These are phyloP conservation scores for Orbilia ellipsospora DNA, from an alignment of 2,329 filamentous ascomycete genomes.

Conservation along the genomic window DNA sequence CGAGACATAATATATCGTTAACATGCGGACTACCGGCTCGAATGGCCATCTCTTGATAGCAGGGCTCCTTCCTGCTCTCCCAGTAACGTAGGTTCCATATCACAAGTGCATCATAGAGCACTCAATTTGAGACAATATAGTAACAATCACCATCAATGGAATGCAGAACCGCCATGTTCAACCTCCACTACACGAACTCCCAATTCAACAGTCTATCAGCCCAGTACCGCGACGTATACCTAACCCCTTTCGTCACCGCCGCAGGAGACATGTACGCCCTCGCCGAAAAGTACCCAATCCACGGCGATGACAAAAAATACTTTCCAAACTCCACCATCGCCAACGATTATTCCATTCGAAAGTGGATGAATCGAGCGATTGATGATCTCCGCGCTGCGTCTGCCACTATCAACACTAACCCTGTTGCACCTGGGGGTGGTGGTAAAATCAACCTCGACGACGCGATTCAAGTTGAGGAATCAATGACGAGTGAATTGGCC, in stretches of 20 bases:
- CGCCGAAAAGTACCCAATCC: not conserved
- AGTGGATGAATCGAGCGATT: not conserved
- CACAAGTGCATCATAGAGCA: too few species aligned
- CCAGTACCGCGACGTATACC: conserved; percentile 5
- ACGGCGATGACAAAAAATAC: not conserved
- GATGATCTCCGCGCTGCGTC: not conserved
- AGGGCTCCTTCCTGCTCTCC: too few species aligned
- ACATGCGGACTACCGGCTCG: too few species aligned
- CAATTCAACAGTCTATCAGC: too few species aligned
- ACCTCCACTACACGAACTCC: too few species aligned
- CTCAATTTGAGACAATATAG: too few species aligned
- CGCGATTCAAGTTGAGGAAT: not conserved
- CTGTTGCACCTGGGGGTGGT: too few species aligned
- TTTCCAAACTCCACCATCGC: not conserved
- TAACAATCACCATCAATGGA: too few species aligned
- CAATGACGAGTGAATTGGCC: not conserved
- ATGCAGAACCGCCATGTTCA: too few species aligned
- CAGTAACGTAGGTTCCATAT: too few species aligned
- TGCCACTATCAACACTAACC: not conserved
- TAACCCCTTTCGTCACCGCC: not conserved
- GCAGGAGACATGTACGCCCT: not conserved
- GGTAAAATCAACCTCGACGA: not conserved
- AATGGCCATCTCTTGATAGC: too few species aligned
- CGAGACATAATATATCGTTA: too few species aligned
- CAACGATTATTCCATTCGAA: not conserved